phyloP scores from a whole-genome alignment of 108 stramenopile species.

The Chaetoceros muelleri region DNA sequence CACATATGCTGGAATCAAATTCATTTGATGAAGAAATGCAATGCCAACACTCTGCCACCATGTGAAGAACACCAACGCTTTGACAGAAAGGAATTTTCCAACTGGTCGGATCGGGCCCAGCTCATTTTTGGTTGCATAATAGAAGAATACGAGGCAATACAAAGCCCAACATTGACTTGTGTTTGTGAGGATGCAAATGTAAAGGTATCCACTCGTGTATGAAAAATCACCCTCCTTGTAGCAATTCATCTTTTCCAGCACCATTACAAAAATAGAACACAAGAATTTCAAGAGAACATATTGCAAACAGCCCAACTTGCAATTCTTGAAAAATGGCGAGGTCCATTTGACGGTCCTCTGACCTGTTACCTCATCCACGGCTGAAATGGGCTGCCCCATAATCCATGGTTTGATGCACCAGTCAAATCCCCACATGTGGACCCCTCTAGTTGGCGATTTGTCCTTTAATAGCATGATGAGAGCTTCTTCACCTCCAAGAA shows the following conservation, averaged over 20 bases:
- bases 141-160: slow-evolving; percentile 92
- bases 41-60: slow-evolving; percentile 92
- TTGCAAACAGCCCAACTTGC: slow-evolving; percentile 86
- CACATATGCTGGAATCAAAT: slow-evolving; percentile 72
- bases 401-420: slow-evolving; percentile 85
- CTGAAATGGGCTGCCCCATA: slow-evolving; percentile 80
- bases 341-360: slow-evolving; percentile 73
- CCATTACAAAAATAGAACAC: slow-evolving; percentile 36
- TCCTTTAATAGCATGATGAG: slow-evolving; percentile 80
- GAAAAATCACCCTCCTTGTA: slow-evolving; percentile 90
- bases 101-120: slow-evolving; percentile 82
- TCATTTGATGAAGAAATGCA: slow-evolving; percentile 67
- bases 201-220: slow-evolving; percentile 67
- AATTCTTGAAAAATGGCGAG: slow-evolving; percentile 75
- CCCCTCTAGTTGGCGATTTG: slow-evolving; percentile 76
- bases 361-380: slow-evolving; percentile 16
- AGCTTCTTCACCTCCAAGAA: slow-evolving; percentile 83
- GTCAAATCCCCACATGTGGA: slow-evolving; percentile 76
- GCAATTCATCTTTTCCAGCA: slow-evolving; percentile 50
- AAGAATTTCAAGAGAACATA: slow-evolving; percentile 87
- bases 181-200: slow-evolving; percentile 81
- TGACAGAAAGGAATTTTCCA: slow-evolving; percentile 91
- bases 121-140: slow-evolving; percentile 86
- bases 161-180: slow-evolving; percentile 93
- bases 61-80: slow-evolving; percentile 92